phyloP scores from a whole-genome alignment of 345 rosid genomes.

The Turritis glabra region DNA sequence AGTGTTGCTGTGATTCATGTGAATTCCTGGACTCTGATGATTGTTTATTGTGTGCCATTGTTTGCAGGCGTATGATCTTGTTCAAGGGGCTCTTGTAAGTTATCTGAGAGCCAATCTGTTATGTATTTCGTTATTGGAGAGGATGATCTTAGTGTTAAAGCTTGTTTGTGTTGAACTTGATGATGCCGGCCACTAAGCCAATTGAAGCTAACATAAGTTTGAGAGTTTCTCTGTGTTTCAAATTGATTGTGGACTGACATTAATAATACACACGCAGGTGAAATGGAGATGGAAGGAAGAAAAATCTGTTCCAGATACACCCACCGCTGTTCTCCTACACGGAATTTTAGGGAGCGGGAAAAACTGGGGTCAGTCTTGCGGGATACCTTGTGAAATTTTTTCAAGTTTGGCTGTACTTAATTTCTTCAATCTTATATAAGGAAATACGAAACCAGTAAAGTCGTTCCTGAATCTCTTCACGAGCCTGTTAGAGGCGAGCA shows the following conservation, averaged over 20 bases:
- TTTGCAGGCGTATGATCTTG: constrained; percentile 85
- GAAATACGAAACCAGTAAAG: neutral
- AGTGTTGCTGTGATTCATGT: neutral
- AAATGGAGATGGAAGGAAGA: constrained; percentile 71
- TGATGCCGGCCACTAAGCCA: neutral
- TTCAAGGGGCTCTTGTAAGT: constrained; percentile 90
- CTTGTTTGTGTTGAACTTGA: neutral
- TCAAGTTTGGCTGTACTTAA: neutral
- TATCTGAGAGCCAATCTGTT: neutral
- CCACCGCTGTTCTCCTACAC: constrained; percentile 90
- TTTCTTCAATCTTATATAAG: neutral
- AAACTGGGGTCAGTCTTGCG: constrained; percentile 74
- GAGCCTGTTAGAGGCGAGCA: neutral
- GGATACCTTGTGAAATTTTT: constrained; percentile 2
- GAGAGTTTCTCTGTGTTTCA: neutral
- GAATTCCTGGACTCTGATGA: neutral
- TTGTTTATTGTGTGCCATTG: neutral
- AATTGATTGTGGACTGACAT: neutral
- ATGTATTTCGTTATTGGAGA: neutral
- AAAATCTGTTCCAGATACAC: constrained; percentile 78
- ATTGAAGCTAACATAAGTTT: neutral
- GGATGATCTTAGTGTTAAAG: neutral
- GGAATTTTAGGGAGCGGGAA: constrained; percentile 91
- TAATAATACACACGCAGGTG: constrained; percentile 47
- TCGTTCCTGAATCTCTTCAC: constrained; percentile 7